Conservation (phyloP, 2,329 filamentous ascomycete species). For the Exophiala alcalophila region DNA sequence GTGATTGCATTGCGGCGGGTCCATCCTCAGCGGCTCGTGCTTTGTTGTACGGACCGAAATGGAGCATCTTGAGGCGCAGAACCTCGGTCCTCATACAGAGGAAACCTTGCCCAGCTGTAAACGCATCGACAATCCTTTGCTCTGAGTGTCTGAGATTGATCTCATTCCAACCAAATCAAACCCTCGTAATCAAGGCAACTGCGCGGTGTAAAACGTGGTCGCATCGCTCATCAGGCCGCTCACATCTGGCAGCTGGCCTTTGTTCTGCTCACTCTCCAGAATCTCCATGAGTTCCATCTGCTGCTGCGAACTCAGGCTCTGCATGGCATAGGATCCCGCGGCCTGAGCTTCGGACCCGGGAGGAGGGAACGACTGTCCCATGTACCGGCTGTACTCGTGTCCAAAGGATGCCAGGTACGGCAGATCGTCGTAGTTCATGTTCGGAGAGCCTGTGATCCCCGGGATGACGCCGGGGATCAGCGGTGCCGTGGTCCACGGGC, state of each 20-base stretch:
- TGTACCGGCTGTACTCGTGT: slow-evolving; percentile 48
- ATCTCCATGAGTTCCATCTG: slow-evolving; percentile 79
- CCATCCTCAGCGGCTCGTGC: no score
- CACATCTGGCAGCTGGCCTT: slow-evolving; percentile 48
- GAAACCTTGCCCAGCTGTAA: no score
- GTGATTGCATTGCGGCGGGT: no score
- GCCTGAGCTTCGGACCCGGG: slow-evolving; percentile 40
- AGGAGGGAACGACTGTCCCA: slow-evolving; percentile 45
- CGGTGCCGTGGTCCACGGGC: slow-evolving; percentile 19
- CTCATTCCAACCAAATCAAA: no score
- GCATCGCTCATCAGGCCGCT: slow-evolving; percentile 42
- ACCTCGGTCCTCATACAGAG: no score
- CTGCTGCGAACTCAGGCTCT: slow-evolving; percentile 73
- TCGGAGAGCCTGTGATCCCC: slow-evolving; percentile 21
- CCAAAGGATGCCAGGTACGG: slow-evolving; percentile 45
- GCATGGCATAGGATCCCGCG: slow-evolving; percentile 51
- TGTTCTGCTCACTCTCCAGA: slow-evolving; percentile 52
- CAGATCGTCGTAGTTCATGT: slow-evolving; percentile 30
- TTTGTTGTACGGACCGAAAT: no score
- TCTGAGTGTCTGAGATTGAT: no score
- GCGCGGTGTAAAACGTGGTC: slow-evolving; percentile 40
- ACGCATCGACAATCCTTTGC: no score
- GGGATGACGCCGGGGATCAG: slow-evolving; percentile 24
- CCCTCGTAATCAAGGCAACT: slow-evolving; percentile 27
- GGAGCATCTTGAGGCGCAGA: no score